phyloP scores from a whole-genome alignment of 768 basidiomycete genomes.

The Mycena kentingensis region DNA sequence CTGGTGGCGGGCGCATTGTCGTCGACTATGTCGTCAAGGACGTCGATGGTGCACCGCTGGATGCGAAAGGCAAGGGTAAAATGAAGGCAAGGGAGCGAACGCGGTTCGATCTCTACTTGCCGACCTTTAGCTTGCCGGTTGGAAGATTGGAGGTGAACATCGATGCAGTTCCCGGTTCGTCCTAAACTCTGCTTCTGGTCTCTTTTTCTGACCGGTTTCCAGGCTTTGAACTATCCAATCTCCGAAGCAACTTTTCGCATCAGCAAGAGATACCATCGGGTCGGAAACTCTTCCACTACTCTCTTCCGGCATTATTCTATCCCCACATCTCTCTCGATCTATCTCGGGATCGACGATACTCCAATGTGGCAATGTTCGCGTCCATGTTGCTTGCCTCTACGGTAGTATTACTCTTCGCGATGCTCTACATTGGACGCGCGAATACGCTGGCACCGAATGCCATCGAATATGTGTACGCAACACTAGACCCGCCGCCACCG shows the following conservation, averaged over 20 bases:
- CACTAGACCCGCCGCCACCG: too few species aligned
- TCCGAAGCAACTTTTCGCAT: conserved; percentile 60
- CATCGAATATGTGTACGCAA: too few species aligned
- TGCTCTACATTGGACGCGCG: not conserved
- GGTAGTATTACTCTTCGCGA: not conserved
- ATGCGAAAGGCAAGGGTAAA: conserved; percentile 36
- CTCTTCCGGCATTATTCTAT: conserved; percentile 57
- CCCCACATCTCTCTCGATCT: conserved; percentile 51
- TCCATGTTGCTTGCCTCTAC: conserved; percentile 10
- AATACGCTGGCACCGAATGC: too few species aligned
- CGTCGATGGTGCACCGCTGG: conserved; percentile 13
- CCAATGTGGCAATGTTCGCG: conserved; percentile 13
- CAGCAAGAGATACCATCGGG: conserved; percentile 44
- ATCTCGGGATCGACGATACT: conserved; percentile 16
- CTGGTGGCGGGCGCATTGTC: conserved; percentile 53
- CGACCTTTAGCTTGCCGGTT: conserved; percentile 72
- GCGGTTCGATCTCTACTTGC: conserved; percentile 55
- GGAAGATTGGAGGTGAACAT: conserved; percentile 66
- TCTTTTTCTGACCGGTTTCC: conserved; percentile 12
- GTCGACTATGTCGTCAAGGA: conserved; percentile 67
- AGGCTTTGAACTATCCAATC: conserved; percentile 46
- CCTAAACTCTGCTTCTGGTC: conserved; percentile 3
- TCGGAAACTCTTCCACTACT: conserved; percentile 56
- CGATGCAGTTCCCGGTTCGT: conserved; percentile 54
- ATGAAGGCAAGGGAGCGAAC: conserved; percentile 34